A percentile compares a stretch with the other conserved stretches of the same genome.
Conservation (phyloP, 257 asterid species). For the Henckelia pumila region DNA sequence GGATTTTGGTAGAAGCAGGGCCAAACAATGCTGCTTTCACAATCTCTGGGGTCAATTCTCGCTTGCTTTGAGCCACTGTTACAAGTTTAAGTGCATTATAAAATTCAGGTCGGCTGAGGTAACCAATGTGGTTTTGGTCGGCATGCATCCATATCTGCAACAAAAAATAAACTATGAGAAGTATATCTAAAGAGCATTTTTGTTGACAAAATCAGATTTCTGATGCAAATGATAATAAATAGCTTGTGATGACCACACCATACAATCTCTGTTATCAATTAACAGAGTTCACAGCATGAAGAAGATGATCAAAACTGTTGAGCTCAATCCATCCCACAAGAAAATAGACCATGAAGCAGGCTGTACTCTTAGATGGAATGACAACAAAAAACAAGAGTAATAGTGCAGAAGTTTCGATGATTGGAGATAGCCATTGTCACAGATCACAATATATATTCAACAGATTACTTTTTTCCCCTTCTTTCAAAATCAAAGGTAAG, state of each 20-base stretch:
- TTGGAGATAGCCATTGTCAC: not conserved
- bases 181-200: conserved; percentile 1
- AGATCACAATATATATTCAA: conserved; percentile 11
- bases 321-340: conserved; percentile 11
- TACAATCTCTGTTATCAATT: conserved; percentile 13
- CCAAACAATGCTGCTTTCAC: conserved; percentile 88
- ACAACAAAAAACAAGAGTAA: too few relatives aligned
- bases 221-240: not conserved
- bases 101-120: conserved; percentile 78
- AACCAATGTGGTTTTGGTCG: conserved; percentile 74
- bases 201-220: conserved; percentile 16
- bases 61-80: conserved; percentile 95
- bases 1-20: conserved; percentile 89
- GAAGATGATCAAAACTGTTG: not conserved
- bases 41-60: conserved; percentile 86
- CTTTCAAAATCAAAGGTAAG: not conserved
- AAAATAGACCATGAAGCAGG: conserved; percentile 1
- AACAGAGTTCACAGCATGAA: not conserved
- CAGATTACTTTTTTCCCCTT: not conserved
- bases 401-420: not conserved
- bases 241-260: not conserved
- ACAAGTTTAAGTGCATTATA: conserved; percentile 93
- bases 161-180: conserved; percentile 8
- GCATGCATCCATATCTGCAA: conserved; percentile 90
- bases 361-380: not conserved